Evolutionary conservation across 2,329 filamentous ascomycete genomes (phyloP), one percentile per base, ranked within the genome.

Genomic region (Aspergillus proliferans): DNA sequence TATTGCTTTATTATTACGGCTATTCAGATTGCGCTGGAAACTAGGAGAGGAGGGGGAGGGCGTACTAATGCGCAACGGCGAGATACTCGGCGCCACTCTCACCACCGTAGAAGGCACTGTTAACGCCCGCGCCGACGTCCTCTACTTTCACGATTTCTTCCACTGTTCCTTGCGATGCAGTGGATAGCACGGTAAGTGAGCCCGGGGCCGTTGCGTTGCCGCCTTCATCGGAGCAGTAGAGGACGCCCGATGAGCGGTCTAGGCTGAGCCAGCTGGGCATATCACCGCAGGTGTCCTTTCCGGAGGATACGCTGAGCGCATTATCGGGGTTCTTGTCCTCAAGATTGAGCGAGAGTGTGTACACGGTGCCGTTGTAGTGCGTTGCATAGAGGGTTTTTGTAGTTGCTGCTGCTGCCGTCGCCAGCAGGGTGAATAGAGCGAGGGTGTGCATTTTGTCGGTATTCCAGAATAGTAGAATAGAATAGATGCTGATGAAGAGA

Each of bases 51-150:
- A 21, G n/a, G 39, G 42, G 33, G 22, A 12, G 8, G 18, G 63
- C 65, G 22, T 58, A 70, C 67, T 70, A 70, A 51, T 71, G 65
- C 44, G 68, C 68, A 54, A 71, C 59, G 14, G 65, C 67, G 38
- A 69, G 47, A 43, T 58, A 69, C 44, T 65, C 59, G 9, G 47
- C 44, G 3, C 58, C 60, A 2, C 53, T 39, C 1, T 47, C 58
- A 7, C 48, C 58, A 19, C 55, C 53, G 44, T 66, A 71, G 14
- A 70, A 56, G 6, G 64, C 59, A 54, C 62, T 69, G 44, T 62
- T 51, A 8, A 71, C 68, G 1, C 65, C 66, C 7, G 65, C 61
- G 0, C 61, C 61, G 12, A 66, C 51, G 0, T 65, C 59, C 2
- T 53, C 33, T 4, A 51, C 51, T 21, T 53, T 58, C 7, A 58